These are phyloP conservation scores for Volvariella volvacea DNA, from an alignment of 1,284 basidiomycete species.

Conservation along the genomic window DNA sequence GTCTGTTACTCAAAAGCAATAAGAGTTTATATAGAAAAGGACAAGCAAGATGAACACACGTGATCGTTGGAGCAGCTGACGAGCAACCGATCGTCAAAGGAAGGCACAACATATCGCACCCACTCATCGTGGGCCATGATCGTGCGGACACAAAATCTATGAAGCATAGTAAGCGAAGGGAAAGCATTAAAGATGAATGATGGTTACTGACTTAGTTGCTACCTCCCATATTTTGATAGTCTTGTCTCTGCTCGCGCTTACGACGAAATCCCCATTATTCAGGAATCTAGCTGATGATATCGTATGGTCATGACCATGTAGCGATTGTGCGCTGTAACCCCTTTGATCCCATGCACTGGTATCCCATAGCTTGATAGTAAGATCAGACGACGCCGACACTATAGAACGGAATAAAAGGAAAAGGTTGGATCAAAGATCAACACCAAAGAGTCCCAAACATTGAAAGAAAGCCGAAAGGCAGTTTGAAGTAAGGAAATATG, in stretches of 20 bases:
- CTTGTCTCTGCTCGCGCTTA: constrained; percentile 83
- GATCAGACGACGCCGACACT: constrained; percentile 88
- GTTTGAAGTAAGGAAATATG: no score
- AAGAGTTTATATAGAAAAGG: constrained; percentile 12
- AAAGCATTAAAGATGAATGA: no score
- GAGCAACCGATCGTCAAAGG: constrained; percentile 69
- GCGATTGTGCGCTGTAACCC: constrained; percentile 1
- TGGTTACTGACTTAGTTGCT: constrained; percentile 71
- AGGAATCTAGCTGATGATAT: constrained; percentile 82
- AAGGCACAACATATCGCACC: constrained; percentile 61
- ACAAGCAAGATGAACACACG: constrained; percentile 28
- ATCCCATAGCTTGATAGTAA: constrained; percentile 91
- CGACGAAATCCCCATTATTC: constrained; percentile 76
- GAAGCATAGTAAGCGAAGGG: no score
- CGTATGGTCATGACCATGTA: constrained; percentile 88
- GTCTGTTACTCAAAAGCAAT: constrained; percentile 49
- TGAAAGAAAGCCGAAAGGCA: background rate
- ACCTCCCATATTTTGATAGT: constrained; percentile 87
- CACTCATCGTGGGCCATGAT: constrained; percentile 54
- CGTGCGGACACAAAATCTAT: constrained; percentile 54
- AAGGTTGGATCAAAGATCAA: background rate
- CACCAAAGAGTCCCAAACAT: background rate
- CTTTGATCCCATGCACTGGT: background rate
- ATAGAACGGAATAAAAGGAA: constrained; percentile 4
- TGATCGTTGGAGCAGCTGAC: constrained; percentile 85